Base-by-base conservation (phyloP, 352 stramenopile genomes). In the Globisporangium acanthophoron region DNA sequence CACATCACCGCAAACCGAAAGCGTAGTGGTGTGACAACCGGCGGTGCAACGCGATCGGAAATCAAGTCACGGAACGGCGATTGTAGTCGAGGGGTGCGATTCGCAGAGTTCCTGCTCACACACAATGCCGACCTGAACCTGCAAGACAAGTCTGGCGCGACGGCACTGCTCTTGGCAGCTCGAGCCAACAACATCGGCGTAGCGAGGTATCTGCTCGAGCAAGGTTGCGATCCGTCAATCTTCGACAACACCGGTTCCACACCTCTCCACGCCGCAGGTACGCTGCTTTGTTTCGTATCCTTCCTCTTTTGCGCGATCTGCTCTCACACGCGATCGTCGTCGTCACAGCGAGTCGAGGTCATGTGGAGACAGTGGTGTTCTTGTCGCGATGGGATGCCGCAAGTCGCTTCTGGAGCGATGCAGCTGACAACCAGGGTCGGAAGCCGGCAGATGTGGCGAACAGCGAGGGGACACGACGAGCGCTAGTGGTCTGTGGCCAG, bases 381-480 rank as follows among this genome's bases (percentile, higher is more conserved):
- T 55, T 90, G 4, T 31, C 70, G 35, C 71, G 70, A 7, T 90
- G 77, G 77, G 80, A 90, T 52, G 74, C 68, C 29, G 70, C 72
- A 9, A 58, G 20, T 0, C 49, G 59, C 1, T 41, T 73, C 4
- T 85, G 78, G 76, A 50, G 47, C 6, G 40, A 67, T 1, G 56
- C 43, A 5, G 50, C 58, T 15, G 76, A 82, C 40, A 59, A 66
- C 4, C 74, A 74, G 0, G 74, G 78, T 5, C 69, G 67, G 21
- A 71, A 74, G 11, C 75, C 80, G 1, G 46, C 59, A 9, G 64
- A 76, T 46, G 41, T 85, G 1, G 62, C 74, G 11, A 69, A 57
- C 21, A 78, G 47, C 21, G 61, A 76, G 11, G 20, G 31, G 0
- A 59, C 65, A n/a, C 59, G 64, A 12, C 47, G 49, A 16, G 65